Percentiles rank a stretch among this genome's conserved stretches.
These are phyloP conservation scores for Talaromyces verruculosus DNA, from an alignment of 2,329 filamentous ascomycete species.

Conservation along the genomic window DNA sequence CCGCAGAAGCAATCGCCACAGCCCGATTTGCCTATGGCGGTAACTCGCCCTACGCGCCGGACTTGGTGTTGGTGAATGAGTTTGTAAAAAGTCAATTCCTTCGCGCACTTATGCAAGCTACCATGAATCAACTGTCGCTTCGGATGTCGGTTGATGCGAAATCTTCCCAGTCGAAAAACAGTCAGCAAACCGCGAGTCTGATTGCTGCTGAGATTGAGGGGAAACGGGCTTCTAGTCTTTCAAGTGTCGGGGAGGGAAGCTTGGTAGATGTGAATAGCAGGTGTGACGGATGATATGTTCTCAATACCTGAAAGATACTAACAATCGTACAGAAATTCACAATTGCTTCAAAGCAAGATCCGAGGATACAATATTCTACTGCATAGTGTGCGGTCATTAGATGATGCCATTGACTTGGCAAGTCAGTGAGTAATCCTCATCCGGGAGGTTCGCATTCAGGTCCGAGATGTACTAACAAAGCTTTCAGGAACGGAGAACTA, in stretches of 20 bases:
- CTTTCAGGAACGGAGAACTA: conserved; percentile 32
- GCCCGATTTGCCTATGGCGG: conserved; percentile 59
- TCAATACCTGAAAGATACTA: background rate
- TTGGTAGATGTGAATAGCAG: background rate
- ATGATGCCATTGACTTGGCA: conserved; percentile 55
- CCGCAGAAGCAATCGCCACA: conserved; percentile 54
- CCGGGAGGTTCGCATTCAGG: background rate
- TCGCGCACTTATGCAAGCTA: conserved; percentile 46
- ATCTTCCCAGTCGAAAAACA: background rate
- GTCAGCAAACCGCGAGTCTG: background rate
- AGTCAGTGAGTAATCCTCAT: conserved; percentile 30
- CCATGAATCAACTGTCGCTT: conserved; percentile 2
- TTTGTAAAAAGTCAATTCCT: conserved; percentile 58
- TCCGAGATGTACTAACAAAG: background rate
- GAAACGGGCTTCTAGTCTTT: background rate
- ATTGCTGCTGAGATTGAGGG: background rate
- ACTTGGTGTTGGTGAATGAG: conserved; percentile 65
- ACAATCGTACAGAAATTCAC: background rate
- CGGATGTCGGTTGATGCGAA: conserved; percentile 24
- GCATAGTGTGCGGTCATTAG: conserved; percentile 51
- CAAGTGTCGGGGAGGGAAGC: conserved; percentile 1
- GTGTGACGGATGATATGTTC: background rate
- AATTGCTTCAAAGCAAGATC: conserved; percentile 42
- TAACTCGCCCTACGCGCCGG: conserved; percentile 60
- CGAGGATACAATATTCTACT: conserved; percentile 47